Evolutionary conservation across 805 yeast genomes (phyloP).

Genomic region (Myxozyma monticola): DNA sequence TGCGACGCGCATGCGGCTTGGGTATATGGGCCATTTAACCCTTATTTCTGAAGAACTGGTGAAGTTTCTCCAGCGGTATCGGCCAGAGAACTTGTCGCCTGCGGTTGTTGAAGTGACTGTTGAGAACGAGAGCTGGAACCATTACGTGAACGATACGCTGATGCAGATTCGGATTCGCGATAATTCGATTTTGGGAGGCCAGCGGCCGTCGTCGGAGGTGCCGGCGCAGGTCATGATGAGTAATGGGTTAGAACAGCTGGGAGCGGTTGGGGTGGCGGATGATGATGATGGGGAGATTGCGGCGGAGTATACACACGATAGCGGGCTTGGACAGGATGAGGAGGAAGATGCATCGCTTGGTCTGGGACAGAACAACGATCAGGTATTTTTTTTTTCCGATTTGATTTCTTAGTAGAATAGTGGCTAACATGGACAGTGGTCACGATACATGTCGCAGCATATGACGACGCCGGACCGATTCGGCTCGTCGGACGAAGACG

Average conservation of each 20-base stretch:
- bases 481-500: constrained; percentile 58
- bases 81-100: constrained; percentile 60
- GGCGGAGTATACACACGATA: constrained; percentile 20
- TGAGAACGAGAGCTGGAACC: constrained; percentile 64
- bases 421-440: constrained; percentile 18
- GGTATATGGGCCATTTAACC: constrained; percentile 96
- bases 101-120: constrained; percentile 51
- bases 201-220: constrained; percentile 41
- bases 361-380: constrained; percentile 33
- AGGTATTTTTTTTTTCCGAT: constrained; percentile 4
- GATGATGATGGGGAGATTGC: constrained; percentile 34
- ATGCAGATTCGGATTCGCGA: constrained; percentile 91
- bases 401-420: background rate
- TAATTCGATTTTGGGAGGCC: constrained; percentile 91
- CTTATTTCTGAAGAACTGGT: constrained; percentile 94
- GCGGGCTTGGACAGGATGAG: constrained; percentile 33
- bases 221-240: constrained; percentile 24
- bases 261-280: constrained; percentile 26
- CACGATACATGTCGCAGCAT: constrained; percentile 72
- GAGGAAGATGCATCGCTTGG: constrained; percentile 37
- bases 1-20: constrained; percentile 65
- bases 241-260: constrained; percentile 33
- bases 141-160: constrained; percentile 77
- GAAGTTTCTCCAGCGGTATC: constrained; percentile 66
- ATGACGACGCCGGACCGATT: constrained; percentile 56